phyloP scores from a whole-genome alignment of 2,329 filamentous ascomycete genomes.

The Aureobasidium sp. region DNA sequence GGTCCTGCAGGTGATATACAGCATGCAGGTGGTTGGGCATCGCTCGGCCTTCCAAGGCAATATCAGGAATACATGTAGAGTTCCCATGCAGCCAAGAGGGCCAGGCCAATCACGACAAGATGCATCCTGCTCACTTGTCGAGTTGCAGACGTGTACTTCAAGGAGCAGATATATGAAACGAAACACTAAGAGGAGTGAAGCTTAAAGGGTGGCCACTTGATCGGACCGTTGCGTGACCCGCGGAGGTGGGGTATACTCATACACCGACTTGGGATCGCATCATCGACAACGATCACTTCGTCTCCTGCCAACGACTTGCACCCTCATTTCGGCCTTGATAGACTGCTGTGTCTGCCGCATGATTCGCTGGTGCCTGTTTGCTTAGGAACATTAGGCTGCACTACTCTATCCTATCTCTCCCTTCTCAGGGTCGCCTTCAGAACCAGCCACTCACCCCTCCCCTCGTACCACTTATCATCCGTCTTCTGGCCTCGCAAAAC shows the following conservation, averaged over 20 bases:
- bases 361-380: constrained; percentile 8
- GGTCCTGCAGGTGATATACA: background rate
- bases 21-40: constrained; percentile 5
- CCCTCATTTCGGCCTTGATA: background rate
- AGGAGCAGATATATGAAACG: background rate
- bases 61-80: background rate
- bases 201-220: constrained; percentile 1
- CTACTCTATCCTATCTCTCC: background rate
- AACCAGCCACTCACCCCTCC: constrained; percentile 5
- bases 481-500: background rate
- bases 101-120: constrained; percentile 1
- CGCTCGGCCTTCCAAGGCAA: background rate
- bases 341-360: background rate
- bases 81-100: background rate
- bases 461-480: background rate
- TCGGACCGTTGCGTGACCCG: constrained; percentile 6
- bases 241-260: background rate
- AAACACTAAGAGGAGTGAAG: background rate
- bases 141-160: background rate
- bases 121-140: background rate
- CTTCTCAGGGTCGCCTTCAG: background rate
- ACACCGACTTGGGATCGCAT: constrained; percentile 5
- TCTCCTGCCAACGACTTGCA: constrained; percentile 3
- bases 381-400: background rate
- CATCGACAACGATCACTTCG: background rate